phyloP scores from a whole-genome alignment of 177 flowering plant genomes.

The Tripterygium wilfordii region DNA sequence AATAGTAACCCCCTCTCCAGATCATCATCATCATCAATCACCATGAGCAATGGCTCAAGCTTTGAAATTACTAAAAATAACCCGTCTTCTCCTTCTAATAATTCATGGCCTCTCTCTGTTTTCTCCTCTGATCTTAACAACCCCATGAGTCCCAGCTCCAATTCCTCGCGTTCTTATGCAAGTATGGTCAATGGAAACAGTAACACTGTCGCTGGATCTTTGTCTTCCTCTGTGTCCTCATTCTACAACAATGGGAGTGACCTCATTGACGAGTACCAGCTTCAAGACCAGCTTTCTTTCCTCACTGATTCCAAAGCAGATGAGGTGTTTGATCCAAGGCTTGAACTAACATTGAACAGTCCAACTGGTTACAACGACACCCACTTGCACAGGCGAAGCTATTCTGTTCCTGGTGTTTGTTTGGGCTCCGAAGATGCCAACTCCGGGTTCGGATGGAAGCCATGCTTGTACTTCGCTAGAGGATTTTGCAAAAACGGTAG shows the following conservation, averaged over 20 bases:
- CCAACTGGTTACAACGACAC: slow-evolving; percentile 6
- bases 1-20: slow-evolving; percentile 16
- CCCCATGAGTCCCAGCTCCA: slow-evolving; percentile 8
- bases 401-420: slow-evolving; percentile 50
- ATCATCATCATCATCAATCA: slow-evolving; percentile 16
- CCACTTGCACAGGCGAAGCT: slow-evolving; percentile 49
- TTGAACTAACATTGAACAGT: not conserved
- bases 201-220: slow-evolving; percentile 4
- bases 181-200: slow-evolving; percentile 19
- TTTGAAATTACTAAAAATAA: slow-evolving; percentile 8
- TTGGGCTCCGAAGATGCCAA: slow-evolving; percentile 31
- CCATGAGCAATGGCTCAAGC: slow-evolving; percentile 18
- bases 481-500: slow-evolving; percentile 74
- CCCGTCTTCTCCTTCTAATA: slow-evolving; percentile 15
- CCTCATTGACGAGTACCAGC: slow-evolving; percentile 16
- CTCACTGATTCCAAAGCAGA: slow-evolving; percentile 21
- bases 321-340: slow-evolving; percentile 15
- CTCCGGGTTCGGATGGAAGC: slow-evolving; percentile 62
- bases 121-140: slow-evolving; percentile 1
- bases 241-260: not conserved
- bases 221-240: not conserved
- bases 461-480: slow-evolving; percentile 61
- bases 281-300: slow-evolving; percentile 25
- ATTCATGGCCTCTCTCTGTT: slow-evolving; percentile 10
- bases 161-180: slow-evolving; percentile 32